Evolutionary conservation across 2,329 filamentous ascomycete genomes (phyloP), one percentile per base, ranked within the genome.

Genomic region (Aschersonia sp.): DNA sequence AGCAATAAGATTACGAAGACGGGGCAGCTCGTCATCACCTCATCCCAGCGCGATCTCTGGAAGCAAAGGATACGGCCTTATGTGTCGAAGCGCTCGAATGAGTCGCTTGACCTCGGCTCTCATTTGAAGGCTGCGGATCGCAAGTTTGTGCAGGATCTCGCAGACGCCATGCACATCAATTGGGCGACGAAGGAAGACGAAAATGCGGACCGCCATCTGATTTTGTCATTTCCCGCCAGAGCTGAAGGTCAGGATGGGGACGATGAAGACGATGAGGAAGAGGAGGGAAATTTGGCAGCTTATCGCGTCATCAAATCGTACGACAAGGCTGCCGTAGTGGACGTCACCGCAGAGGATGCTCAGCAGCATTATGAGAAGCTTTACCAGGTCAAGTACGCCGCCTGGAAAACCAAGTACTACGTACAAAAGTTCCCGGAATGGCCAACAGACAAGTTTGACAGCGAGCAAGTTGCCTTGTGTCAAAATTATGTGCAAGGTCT

Each of bases 401-500:
- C 81, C 48, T 98, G 92, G 92, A 98, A 95, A 69, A 83, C 94
- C 63, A 82, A 85, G 51, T 95, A 98, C 66, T 98, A 98, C 66
- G 72, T 77, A 53, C 78, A 80, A 48, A 98, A 97, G 63, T 95
- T 95, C 55, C 68, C 82, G 32, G 84, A 84, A 47, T 98, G 90
- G 88, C 79, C 82, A 12, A 71, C 84, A 9, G 83, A 87, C 44
- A 83, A 87, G 56, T 83, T 90, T 54, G 79, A 69, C 14, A 57
- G 79, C 41, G 87, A 94, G 63, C 73, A 97, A 59, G 81, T 73
- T 47, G 82, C 84, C 53, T 72, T 98, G 51, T 84, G 87, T 30
- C 88, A 97, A 65, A 98, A 97, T 66, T 98, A 98, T 58, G 88
- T 98, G 6, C 87, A 98, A 66, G 92, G 92, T 51, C 69, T 98